phyloP scores from a whole-genome alignment of 768 basidiomycete species.

The Tricholoma furcatifolium region DNA sequence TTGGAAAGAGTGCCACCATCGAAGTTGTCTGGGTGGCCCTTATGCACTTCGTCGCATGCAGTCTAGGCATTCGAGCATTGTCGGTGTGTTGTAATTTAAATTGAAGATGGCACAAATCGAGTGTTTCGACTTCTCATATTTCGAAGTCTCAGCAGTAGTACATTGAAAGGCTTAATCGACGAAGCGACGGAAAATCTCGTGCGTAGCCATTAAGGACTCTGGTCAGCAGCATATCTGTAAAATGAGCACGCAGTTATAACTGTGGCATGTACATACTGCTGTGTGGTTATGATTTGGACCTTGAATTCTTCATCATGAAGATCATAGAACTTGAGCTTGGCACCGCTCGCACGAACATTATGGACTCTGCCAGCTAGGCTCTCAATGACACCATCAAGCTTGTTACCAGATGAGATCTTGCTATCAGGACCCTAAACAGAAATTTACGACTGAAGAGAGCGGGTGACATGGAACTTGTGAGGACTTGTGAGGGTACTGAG shows the following conservation, averaged over 20 bases:
- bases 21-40: too few relatives aligned
- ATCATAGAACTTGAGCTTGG: constrained; percentile 93
- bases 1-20: too few relatives aligned
- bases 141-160: too few relatives aligned
- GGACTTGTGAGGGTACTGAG: too few relatives aligned
- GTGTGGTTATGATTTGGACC: constrained; percentile 93
- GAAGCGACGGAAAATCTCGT: constrained; percentile 90
- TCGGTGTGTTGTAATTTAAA: too few relatives aligned
- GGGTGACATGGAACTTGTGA: constrained; percentile 94
- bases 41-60: too few relatives aligned
- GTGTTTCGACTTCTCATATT: too few relatives aligned
- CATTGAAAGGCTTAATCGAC: too few relatives aligned
- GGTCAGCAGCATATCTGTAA: constrained; percentile 61
- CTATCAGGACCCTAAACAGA: constrained; percentile 71
- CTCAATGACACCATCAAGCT: constrained; percentile 57
- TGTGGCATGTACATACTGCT: constrained; percentile 54
- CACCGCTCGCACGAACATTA: constrained; percentile 78
- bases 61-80: too few relatives aligned
- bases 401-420: constrained; percentile 63
- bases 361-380: constrained; percentile 89
- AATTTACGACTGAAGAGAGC: constrained; percentile 74
- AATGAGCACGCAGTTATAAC: not conserved
- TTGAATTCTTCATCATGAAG: constrained; percentile 88
- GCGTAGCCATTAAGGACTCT: constrained; percentile 63
- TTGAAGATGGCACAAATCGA: too few relatives aligned